Base-by-base conservation (phyloP, 257 asterid genomes). In the Handroanthus guayacan region DNA sequence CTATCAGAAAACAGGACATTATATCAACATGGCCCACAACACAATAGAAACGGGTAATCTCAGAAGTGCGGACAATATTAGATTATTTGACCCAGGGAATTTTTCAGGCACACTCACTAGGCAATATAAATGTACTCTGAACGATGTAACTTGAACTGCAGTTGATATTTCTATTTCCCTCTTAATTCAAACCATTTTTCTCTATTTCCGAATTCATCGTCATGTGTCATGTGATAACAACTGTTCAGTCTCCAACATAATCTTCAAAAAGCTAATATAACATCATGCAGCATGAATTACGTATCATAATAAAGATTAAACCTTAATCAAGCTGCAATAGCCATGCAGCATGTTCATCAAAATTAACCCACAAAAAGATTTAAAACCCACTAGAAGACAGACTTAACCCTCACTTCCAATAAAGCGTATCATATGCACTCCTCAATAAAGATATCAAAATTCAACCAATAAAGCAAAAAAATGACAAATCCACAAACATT, bases 271-370 rank as follows among this genome's bases (percentile, higher is more conserved):
- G 39, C 17, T 67, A 55, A 60, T 11, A 38, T 18, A 72, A 56
- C 82, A 69, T 50, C 50, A 54, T 13, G 69, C 74, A 18, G 39
- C 73, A 69, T 17, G 50, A 70, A 9, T 36, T 4, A 50, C 74
- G 45, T 62, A 48, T 13, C 37, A 17, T 18, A 60, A 48, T 2
- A 45, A 78, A 78, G 44, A 41, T 31, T 43, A 20, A 17, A 65
- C 18, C 57, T 60, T 70, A 6, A 65, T 65, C 54, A 74, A 55
- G 43, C 67, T 45, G 56, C 47, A 54, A 36, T 5, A 54, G 25
- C 16, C 62, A 50, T 2, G 43, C 63, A 71, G 38, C 71, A 67
- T 11, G 69, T 55, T 47, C 14, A 62, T 37, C n/a, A 47, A 55
- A 62, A 69, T 9, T 34, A 61, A 76, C 64, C 44, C 54, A 13